These are phyloP conservation scores for Xylaria sp. DNA, from an alignment of 495 filamentous ascomycete genomes.

Conservation along the genomic window DNA sequence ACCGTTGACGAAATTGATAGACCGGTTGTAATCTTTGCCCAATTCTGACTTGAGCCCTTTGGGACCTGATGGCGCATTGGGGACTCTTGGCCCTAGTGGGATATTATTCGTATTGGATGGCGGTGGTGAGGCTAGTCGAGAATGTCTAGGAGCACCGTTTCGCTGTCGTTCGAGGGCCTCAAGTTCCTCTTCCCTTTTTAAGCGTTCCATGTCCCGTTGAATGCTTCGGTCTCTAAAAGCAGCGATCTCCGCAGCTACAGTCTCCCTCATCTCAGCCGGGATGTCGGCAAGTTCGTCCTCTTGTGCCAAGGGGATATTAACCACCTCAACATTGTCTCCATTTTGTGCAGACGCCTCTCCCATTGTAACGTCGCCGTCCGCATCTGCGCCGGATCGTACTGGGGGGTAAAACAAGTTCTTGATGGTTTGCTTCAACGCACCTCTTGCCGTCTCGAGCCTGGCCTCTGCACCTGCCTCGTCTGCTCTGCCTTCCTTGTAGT, in stretches of 20 bases:
- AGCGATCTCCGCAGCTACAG: constrained; percentile 90
- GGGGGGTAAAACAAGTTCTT: constrained; percentile 75
- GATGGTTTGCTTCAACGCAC: constrained; percentile 67
- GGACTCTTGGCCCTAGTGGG: constrained; percentile 82
- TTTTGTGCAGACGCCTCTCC: constrained; percentile 63
- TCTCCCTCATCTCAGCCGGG: constrained; percentile 95
- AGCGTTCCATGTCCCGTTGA: constrained; percentile 83
- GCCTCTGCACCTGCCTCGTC: constrained; percentile 72
- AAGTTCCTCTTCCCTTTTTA: constrained; percentile 87
- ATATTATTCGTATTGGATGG: constrained; percentile 80
- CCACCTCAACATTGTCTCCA: constrained; percentile 75
- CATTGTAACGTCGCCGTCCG: constrained; percentile 76
- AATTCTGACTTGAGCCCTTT: constrained; percentile 68
- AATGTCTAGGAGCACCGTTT: constrained; percentile 68
- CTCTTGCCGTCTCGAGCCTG: constrained; percentile 70
- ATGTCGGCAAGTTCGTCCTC: constrained; percentile 98
- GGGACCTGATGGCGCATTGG: constrained; percentile 83
- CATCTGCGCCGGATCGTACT: constrained; percentile 56
- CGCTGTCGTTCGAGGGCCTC: constrained; percentile 84
- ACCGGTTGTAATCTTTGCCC: constrained; percentile 53
- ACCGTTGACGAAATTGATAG: constrained; percentile 86
- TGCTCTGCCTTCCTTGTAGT: constrained; percentile 69
- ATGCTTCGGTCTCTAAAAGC: constrained; percentile 92
- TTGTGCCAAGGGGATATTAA: constrained; percentile 86
- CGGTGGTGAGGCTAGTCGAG: constrained; percentile 72